Evolutionary conservation across 768 basidiomycete genomes (phyloP), one percentile per base, ranked within the genome.

Genomic region (Auriscalpium microsporum): DNA sequence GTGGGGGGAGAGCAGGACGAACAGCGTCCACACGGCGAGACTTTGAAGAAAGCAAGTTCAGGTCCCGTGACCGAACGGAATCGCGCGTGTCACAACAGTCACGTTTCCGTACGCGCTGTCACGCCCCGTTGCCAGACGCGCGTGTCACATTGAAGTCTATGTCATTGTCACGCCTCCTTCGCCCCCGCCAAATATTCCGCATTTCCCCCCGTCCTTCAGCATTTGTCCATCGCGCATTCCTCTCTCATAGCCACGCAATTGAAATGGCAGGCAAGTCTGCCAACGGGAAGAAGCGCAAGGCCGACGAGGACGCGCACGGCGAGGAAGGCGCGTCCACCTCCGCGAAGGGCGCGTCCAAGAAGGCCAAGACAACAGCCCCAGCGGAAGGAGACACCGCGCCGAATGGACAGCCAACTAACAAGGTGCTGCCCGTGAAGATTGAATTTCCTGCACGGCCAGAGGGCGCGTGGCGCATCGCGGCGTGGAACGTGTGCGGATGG

Each of bases 401-500:
- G 40, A 82, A 78, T 54, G 71, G 73, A 0, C 86, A 88, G 63
- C 86, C 86, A 37, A 89, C 79, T 50, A 91, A 91, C 67, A 88
- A 82, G 65, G 77, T 78, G 6, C 62, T 90, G 4, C 89, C 89
- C n/a, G 75, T 72, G 19, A 68, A 73, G 37, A 83, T 90, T 48
- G 56, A 64, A 8, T 83, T 89, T 62, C 78, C 83, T 23, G 71
- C 75, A 6, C 78, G 77, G 49, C 62, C 53, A 33, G 63, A 69
- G 17, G 77, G 77, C 7, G 75, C 80, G 7, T 57, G 81, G 38
- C 75, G 83, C 14, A 71, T 94, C 33, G 78, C 79, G 14, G 68
- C 85, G 5, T 93, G 88, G 88, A 93, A 93, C 65, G 79, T 94
- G 7, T 88, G 84, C 59, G 85, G 92, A 4, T 71, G 89, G 51